These are phyloP conservation scores for Cercophora sp. DNA, from an alignment of 495 filamentous ascomycete genomes.

Conservation along the genomic window DNA sequence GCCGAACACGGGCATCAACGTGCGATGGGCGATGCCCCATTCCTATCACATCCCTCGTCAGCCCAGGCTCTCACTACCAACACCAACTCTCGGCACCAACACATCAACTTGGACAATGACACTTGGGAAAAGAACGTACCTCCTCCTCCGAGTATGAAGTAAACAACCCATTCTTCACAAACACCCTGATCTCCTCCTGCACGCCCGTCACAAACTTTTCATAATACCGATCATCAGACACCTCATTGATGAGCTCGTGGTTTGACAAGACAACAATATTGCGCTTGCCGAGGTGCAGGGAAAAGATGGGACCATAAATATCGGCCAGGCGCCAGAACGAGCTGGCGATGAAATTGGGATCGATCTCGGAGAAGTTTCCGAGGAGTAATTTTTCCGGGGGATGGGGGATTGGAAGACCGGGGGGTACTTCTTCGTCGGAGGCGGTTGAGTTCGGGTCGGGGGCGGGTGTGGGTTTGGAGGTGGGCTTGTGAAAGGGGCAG, in stretches of 20 bases:
- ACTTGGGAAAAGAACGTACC: no score
- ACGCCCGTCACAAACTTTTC: slow-evolving; percentile 47
- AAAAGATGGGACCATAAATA: slow-evolving; percentile 61
- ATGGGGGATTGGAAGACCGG: slow-evolving; percentile 44
- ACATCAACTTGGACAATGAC: no score
- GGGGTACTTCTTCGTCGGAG: neutral
- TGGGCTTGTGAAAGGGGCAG: slow-evolving; percentile 4
- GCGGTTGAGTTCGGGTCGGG: neutral
- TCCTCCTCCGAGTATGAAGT: slow-evolving; percentile 58
- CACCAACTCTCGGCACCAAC: neutral
- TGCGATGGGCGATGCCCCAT: slow-evolving; percentile 68
- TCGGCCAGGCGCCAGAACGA: slow-evolving; percentile 54
- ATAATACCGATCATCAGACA: slow-evolving; percentile 66
- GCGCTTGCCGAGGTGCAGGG: slow-evolving; percentile 39
- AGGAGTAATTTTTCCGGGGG: slow-evolving; percentile 54
- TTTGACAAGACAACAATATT: slow-evolving; percentile 18
- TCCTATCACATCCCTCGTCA: slow-evolving; percentile 27
- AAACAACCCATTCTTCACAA: slow-evolving; percentile 63
- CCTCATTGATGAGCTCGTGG: slow-evolving; percentile 58
- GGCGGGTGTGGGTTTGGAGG: neutral
- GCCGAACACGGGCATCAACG: slow-evolving; percentile 66
- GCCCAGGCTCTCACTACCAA: neutral
- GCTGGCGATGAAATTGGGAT: slow-evolving; percentile 48
- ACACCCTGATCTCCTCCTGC: slow-evolving; percentile 51
- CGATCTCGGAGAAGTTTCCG: slow-evolving; percentile 55